A percentile compares a stretch with the other conserved stretches of the same genome.
These are phyloP conservation scores for Musa itinerans DNA, from an alignment of 176 grass and related monocot genomes.

Conservation along the genomic window DNA sequence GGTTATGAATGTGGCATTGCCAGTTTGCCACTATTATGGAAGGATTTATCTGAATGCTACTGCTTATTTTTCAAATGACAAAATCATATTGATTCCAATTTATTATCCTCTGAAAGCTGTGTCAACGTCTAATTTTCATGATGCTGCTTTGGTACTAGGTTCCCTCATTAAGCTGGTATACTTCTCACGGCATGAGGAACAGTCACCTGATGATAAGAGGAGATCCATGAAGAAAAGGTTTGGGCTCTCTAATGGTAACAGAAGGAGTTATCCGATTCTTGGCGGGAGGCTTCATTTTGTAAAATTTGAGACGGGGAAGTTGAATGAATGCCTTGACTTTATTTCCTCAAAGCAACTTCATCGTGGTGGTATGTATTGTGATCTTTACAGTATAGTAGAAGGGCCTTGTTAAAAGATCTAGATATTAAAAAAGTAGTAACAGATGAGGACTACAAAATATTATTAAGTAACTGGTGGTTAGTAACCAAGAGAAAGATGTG, in stretches of 20 bases:
- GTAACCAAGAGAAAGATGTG: neutral
- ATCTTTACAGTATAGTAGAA: neutral
- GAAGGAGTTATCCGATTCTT: conserved; percentile 87
- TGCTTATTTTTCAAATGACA: neutral
- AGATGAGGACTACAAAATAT: neutral
- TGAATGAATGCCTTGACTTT: conserved; percentile 89
- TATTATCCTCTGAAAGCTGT: neutral
- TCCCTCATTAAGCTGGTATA: conserved; percentile 97
- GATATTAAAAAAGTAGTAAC: neutral
- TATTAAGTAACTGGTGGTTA: neutral
- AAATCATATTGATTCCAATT: neutral
- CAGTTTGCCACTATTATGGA: neutral
- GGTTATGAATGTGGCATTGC: neutral
- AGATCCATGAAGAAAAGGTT: conserved; percentile 70
- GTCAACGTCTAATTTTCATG: neutral
- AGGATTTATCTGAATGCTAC: neutral
- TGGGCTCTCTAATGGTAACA: conserved; percentile 52
- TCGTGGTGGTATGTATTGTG: conserved; percentile 62
- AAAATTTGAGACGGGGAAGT: conserved; percentile 86
- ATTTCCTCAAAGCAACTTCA: conserved; percentile 98
- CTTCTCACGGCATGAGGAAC: conserved; percentile 86
- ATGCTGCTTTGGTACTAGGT: conserved; percentile 25
- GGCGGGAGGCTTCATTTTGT: conserved; percentile 98
- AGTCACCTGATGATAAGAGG: conserved; percentile 51
- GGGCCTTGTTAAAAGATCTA: neutral